Evolutionary conservation across 257 asterid species (phyloP), one percentile per base, ranked within the genome.

Genomic region (Primulina eburnea): DNA sequence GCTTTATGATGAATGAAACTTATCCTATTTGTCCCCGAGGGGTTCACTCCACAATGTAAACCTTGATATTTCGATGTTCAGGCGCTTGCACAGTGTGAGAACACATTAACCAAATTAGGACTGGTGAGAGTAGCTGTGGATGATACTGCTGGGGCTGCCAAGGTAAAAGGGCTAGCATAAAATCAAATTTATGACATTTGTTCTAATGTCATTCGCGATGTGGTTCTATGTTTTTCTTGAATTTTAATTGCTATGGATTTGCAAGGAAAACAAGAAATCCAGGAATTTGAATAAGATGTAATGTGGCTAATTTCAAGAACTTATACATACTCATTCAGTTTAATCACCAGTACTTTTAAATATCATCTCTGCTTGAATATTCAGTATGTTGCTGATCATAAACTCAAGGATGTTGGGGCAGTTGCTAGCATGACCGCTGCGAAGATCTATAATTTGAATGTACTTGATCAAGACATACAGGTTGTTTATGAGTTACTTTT

Each of bases 41-140:
- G 70, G 24, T 60, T 65, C 52, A 72, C 62, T 64, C 75, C 55
- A 66, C 37, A 32, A 28, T 70, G 40, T 71, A 58, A 71, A 57
- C 60, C 64, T 60, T 76, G 78, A 76, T 62, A 4, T 33, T 33
- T 6, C 4, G 4, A 28, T 33, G 57, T 67, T 75, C 86, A 94
- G 98, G 99, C 99, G 71, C 99, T 94, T 75, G 96, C 99, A 64
- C 99, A 94, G 80, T 94, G 98, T 74, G 99, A 94, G 86, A 82
- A 87, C 82, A 94, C 97, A 34, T 80, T 92, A 76, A 89, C 97
- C 61, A 85, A 82, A 79, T 80, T 84, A 68, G 95, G 97, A 37
- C 86, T 94, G 75, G 98, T 89, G 67, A 84, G 97, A 81, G 98
- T 89, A 88, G 96, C 97, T 63, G 98, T 88, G 72, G 98, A 92